A percentile compares a stretch with the other conserved stretches of the same genome.
phyloP scores from a whole-genome alignment of 768 basidiomycete genomes.

The Phaffia tasmanica region DNA sequence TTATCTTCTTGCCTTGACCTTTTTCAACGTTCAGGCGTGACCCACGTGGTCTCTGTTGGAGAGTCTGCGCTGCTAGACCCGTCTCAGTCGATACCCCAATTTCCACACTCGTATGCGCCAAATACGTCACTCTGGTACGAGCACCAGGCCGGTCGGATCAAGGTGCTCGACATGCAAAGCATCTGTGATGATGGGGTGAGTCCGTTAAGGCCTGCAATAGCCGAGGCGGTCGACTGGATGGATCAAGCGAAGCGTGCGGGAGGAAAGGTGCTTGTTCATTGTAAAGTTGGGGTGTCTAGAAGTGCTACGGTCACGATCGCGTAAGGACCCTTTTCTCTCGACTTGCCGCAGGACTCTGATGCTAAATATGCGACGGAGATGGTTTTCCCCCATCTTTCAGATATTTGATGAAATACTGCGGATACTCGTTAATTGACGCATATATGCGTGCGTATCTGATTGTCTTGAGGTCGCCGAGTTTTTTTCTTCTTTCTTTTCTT shows the following conservation, averaged over 20 bases:
- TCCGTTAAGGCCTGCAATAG: conserved; percentile 76
- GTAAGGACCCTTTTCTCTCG: no score
- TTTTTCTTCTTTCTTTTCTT: background rate
- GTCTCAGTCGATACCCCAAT: background rate
- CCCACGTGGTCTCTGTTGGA: conserved; percentile 92
- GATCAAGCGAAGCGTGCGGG: conserved; percentile 69
- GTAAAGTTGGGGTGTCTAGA: conserved; percentile 95
- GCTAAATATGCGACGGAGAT: no score
- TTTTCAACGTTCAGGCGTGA: conserved; percentile 51
- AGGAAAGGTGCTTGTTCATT: conserved; percentile 87
- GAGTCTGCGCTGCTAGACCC: conserved; percentile 85
- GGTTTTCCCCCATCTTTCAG: no score
- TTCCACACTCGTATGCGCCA: background rate
- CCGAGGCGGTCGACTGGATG: conserved; percentile 86
- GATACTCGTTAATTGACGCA: conserved; percentile 75
- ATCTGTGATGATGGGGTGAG: conserved; percentile 96
- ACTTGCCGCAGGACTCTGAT: background rate
- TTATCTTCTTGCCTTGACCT: background rate
- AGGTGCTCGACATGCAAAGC: conserved; percentile 33
- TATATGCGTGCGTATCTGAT: conserved; percentile 42
- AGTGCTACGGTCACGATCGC: conserved; percentile 73
- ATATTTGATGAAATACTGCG: conserved; percentile 89
- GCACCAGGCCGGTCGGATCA: conserved; percentile 21
- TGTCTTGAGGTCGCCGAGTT: background rate
- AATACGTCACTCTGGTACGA: conserved; percentile 23